Evolutionary conservation across 352 stramenopile genomes (phyloP), one percentile per base, ranked within the genome.

Genomic region (Phytophthora litchii): DNA sequence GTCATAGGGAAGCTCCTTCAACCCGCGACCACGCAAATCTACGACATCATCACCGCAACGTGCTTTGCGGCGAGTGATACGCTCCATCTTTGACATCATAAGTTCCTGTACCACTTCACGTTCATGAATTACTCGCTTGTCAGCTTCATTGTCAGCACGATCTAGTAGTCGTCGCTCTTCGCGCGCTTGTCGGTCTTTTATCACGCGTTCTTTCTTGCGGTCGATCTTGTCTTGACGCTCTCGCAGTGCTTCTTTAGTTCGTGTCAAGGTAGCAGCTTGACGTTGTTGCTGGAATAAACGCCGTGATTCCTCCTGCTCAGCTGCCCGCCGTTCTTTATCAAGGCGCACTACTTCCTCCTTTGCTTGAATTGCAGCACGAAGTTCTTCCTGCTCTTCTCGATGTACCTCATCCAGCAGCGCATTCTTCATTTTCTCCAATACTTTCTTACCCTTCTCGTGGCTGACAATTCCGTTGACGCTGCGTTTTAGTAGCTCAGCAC

Each of bases 201-300:
- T 62, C 32, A 73, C 66, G 6, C 80, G 66, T 32, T 89, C 79
- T 53, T 83, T 86, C 32, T 79, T 74, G 37, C 75, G 65, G 3
- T 71, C 36, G 4, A 88, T 87, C 38, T 88, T 92, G 14, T 90
- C 70, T 49, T 90, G 71, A 0, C 78, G 76, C 44, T 90, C 83
- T 3, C 74, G 70, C 14, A 91, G 44, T 1, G 83, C 83, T 45
- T 91, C 80, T 3, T 72, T 74, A 0, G 83, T 92, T 23, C 83
- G 58, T 10, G 65, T 88, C 3, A 51, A 68, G 1, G 78, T 85
- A 31, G 86, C 79, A 5, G 51, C 65, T 4, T 83, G 72, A 0
- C 77, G 78, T 52, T 89, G 77, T 25, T 75, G 54, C 23, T 87
- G 71, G 19, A 82, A 75, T 4, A 81, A 43, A 8, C 54, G 48